These are phyloP conservation scores for Candida tallmaniae DNA, from an alignment of 805 yeast species.

Conservation along the genomic window DNA sequence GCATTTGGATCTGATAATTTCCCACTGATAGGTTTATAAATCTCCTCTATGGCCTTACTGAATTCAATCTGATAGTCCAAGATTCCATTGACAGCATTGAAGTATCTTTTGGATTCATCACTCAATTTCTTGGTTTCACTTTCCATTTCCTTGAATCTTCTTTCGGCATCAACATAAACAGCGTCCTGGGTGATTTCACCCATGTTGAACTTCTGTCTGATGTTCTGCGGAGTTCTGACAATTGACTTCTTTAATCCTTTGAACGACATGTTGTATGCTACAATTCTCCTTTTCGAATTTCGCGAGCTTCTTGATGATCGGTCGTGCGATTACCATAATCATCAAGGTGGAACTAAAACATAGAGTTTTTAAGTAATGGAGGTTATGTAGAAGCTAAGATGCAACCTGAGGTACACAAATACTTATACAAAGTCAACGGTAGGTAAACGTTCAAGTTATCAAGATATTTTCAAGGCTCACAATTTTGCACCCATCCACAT, in stretches of 20 bases:
- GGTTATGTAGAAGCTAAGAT: no score
- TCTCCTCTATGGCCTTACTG: conserved; percentile 92
- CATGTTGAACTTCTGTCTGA: conserved; percentile 89
- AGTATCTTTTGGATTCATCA: conserved; percentile 87
- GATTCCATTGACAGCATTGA: conserved; percentile 90
- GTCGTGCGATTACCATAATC: no score
- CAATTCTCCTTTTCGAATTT: no score
- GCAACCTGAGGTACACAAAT: no score
- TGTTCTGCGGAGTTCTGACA: conserved; percentile 84
- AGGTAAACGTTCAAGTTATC: no score
- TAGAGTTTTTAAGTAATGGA: no score
- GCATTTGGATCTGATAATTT: conserved; percentile 86
- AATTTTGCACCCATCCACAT: no score
- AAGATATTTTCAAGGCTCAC: no score
- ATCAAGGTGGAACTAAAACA: no score
- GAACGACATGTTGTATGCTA: conserved; percentile 62
- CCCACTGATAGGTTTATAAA: conserved; percentile 94
- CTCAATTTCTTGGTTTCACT: conserved; percentile 82
- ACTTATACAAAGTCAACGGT: no score
- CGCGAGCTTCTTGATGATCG: no score
- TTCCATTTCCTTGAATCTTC: conserved; percentile 92
- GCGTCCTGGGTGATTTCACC: conserved; percentile 63
- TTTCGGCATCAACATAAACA: conserved; percentile 91
- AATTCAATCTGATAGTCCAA: conserved; percentile 89
- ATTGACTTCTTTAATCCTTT: conserved; percentile 82